Conservation (phyloP, 2,329 filamentous ascomycete species). For the Sclerotinia borealis region DNA sequence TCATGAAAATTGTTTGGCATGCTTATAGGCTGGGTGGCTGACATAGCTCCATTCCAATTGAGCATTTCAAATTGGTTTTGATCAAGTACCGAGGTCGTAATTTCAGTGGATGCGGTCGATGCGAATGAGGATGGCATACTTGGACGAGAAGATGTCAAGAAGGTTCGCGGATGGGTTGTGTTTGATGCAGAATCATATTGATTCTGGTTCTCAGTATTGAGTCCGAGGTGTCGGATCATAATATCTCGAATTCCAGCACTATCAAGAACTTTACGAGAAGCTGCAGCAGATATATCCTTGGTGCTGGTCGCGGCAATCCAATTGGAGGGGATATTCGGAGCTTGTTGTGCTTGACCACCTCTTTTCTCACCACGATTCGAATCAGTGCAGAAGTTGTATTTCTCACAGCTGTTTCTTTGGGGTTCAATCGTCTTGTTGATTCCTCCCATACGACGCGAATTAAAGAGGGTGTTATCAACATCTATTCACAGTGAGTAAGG, state of each 20-base stretch:
- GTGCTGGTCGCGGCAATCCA: too few relatives aligned
- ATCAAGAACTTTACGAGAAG: not conserved
- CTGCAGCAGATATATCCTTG: not conserved
- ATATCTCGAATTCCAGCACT: not conserved
- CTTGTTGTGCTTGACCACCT: not conserved
- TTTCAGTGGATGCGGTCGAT: not conserved
- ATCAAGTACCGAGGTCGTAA: not conserved
- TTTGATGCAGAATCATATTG: too few relatives aligned
- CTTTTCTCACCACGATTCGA: not conserved
- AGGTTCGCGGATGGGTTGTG: not conserved
- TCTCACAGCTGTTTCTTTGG: not conserved
- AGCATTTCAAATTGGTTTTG: not conserved
- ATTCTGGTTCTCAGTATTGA: not conserved
- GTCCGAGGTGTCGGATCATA: not conserved
- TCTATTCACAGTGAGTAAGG: not conserved
- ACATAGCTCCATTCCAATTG: not conserved
- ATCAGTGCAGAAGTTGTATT: too few relatives aligned
- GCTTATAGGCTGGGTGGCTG: too few relatives aligned
- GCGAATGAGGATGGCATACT: not conserved
- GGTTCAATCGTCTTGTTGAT: not conserved
- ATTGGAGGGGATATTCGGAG: too few relatives aligned
- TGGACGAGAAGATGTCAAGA: not conserved
- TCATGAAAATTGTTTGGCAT: not conserved
- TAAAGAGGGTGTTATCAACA: not conserved
- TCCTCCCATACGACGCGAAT: not conserved